Conservation (phyloP, 2,329 filamentous ascomycete genomes). For the Colletotrichum australisinense region DNA sequence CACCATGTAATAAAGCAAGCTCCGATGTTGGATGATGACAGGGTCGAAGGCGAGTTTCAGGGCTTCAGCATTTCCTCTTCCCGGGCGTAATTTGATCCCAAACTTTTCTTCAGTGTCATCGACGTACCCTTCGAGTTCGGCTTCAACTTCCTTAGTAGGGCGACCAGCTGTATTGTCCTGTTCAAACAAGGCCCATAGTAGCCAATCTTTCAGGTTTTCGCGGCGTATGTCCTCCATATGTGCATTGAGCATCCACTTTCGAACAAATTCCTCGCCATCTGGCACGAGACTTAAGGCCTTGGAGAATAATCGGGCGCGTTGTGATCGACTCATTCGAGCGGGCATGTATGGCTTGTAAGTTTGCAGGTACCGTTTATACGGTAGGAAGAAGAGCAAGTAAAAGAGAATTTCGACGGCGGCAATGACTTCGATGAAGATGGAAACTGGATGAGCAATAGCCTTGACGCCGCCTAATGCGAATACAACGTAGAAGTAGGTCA, state of each 20-base stretch:
- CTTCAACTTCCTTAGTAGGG: conserved; percentile 55
- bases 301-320: conserved; percentile 21
- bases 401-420: conserved; percentile 54
- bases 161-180: conserved; percentile 51
- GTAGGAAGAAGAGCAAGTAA: conserved; percentile 54
- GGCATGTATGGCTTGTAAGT: conserved; percentile 27
- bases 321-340: conserved; percentile 8
- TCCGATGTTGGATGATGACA: conserved; percentile 66
- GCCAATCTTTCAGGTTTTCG: conserved; percentile 71
- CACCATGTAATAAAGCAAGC: conserved; percentile 68
- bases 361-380: conserved; percentile 53
- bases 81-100: conserved; percentile 59
- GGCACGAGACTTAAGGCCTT: conserved; percentile 48
- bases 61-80: conserved; percentile 62
- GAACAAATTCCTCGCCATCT: conserved; percentile 63
- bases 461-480: conserved; percentile 36
- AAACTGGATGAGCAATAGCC: conserved; percentile 39
- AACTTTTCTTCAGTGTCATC: conserved; percentile 61
- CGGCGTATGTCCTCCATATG: conserved; percentile 62
- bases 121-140: conserved; percentile 68
- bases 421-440: conserved; percentile 39
- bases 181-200: conserved; percentile 68
- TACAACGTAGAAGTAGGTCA: conserved; percentile 38
- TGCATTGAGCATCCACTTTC: conserved; percentile 69
- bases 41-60: conserved; percentile 68